These are phyloP conservation scores for Suillus tomentosus DNA, from an alignment of 768 basidiomycete genomes.

Conservation along the genomic window DNA sequence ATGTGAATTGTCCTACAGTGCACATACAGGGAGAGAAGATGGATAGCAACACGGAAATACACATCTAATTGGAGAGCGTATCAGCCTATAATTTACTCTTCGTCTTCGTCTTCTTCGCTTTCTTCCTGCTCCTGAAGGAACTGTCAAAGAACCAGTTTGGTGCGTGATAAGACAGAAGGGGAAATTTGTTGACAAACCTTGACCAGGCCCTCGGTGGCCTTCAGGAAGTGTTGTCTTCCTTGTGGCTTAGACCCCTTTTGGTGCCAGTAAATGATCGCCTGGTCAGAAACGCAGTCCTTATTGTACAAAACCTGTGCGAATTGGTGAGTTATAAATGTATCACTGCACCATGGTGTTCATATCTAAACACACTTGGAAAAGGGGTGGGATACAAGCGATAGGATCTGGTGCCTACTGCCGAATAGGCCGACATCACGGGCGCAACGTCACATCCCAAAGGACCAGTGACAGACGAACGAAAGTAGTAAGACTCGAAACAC, in stretches of 20 bases:
- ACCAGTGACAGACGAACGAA: neutral
- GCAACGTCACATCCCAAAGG: slow-evolving; percentile 4
- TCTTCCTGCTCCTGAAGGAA: slow-evolving; percentile 89
- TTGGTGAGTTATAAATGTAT: slow-evolving; percentile 17
- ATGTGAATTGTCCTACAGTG: slow-evolving; percentile 1
- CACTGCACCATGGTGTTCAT: neutral
- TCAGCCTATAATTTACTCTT: slow-evolving; percentile 21
- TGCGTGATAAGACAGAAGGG: slow-evolving; percentile 6
- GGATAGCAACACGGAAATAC: neutral
- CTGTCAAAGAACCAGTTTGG: slow-evolving; percentile 49
- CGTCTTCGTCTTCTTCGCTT: slow-evolving; percentile 70
- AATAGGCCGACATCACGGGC: neutral
- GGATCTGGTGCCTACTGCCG: neutral
- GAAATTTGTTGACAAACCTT: slow-evolving; percentile 54
- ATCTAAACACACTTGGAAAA: neutral
- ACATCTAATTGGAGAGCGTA: neutral
- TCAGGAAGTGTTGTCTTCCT: slow-evolving; percentile 94
- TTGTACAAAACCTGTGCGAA: slow-evolving; percentile 84
- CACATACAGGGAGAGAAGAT: neutral
- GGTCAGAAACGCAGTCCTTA: slow-evolving; percentile 92
- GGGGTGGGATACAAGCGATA: neutral
- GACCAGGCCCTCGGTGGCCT: slow-evolving; percentile 83
- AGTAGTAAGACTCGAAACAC: slow-evolving; percentile 8
- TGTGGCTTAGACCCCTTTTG: slow-evolving; percentile 96
- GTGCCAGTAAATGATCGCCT: slow-evolving; percentile 97